A percentile compares a stretch with the other conserved stretches of the same genome.
Conservation (phyloP, 441 rosid genomes). For the Theobroma grandiflorum region DNA sequence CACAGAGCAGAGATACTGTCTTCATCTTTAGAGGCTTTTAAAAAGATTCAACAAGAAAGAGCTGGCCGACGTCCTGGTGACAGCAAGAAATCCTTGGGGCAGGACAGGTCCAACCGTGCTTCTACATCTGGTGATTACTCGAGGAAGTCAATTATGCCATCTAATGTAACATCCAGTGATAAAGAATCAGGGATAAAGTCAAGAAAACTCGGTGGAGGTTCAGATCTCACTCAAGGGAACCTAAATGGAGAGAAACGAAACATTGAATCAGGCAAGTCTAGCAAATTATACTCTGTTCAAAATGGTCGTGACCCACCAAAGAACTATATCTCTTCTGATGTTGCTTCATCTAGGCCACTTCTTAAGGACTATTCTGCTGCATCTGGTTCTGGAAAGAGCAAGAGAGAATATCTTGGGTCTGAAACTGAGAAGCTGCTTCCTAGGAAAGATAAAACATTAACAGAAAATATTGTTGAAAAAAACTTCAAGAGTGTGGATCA, state of each 20-base stretch:
- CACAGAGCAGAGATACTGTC: slow-evolving; percentile 82
- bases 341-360: slow-evolving; percentile 41
- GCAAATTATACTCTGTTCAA: slow-evolving; percentile 44
- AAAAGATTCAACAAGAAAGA: slow-evolving; percentile 79
- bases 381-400: slow-evolving; percentile 52
- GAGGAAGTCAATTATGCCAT: slow-evolving; percentile 38
- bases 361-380: slow-evolving; percentile 43
- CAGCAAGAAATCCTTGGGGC: slow-evolving; percentile 35
- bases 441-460: slow-evolving; percentile 52
- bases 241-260: slow-evolving; percentile 38
- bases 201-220: slow-evolving; percentile 41
- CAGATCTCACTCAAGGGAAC: slow-evolving; percentile 43
- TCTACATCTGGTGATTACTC: slow-evolving; percentile 36
- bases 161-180: slow-evolving; percentile 33
- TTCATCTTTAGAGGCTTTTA: slow-evolving; percentile 82
- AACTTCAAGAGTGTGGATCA: slow-evolving; percentile 49
- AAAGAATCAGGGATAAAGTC: slow-evolving; percentile 41
- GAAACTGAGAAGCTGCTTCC: slow-evolving; percentile 51
- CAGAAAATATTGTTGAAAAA: slow-evolving; percentile 50
- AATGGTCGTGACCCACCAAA: slow-evolving; percentile 41
- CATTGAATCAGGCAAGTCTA: slow-evolving; percentile 48
- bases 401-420: slow-evolving; percentile 49
- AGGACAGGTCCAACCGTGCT: slow-evolving; percentile 40
- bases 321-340: slow-evolving; percentile 39
- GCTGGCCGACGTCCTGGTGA: slow-evolving; percentile 44